Conservation (phyloP, 208 protist genomes). For the Herpetomonas samuelpessoai region DNA sequence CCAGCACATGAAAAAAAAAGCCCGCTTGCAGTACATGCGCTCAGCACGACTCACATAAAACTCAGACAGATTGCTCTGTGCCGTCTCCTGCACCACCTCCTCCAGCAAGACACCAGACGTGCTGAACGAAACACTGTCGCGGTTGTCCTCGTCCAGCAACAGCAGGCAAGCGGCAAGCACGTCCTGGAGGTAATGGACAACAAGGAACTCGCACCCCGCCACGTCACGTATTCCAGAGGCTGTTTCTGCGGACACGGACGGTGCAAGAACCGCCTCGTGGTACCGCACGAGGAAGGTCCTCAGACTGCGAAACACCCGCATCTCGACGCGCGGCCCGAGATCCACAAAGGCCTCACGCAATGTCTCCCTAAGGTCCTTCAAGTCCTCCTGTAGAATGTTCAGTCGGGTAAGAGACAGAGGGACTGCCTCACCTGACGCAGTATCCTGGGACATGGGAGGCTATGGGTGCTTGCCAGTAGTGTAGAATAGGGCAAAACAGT, state of each 20-base stretch:
- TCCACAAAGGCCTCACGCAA: neutral
- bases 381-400: too few species aligned
- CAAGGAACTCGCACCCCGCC: slow-evolving; percentile 18
- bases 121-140: neutral
- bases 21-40: slow-evolving; percentile 34
- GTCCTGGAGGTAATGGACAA: slow-evolving; percentile 48
- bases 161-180: slow-evolving; percentile 45
- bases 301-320: neutral
- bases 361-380: too few species aligned
- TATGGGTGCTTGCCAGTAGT: too few species aligned
- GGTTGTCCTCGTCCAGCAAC: slow-evolving; percentile 25
- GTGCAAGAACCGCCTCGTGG: too few species aligned
- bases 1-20: slow-evolving; percentile 68
- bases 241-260: too few species aligned
- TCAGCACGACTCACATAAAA: slow-evolving; percentile 55
- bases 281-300: too few species aligned
- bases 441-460: too few species aligned
- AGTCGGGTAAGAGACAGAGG: too few species aligned
- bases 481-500: too few species aligned
- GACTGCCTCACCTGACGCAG: too few species aligned
- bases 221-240: too few species aligned
- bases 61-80: slow-evolving; percentile 15
- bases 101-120: neutral
- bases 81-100: too few species aligned
- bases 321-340: neutral